Percentiles rank a stretch among this genome's conserved stretches.
Conservation (phyloP, 257 asterid species). For the Solanum paucissectum region DNA sequence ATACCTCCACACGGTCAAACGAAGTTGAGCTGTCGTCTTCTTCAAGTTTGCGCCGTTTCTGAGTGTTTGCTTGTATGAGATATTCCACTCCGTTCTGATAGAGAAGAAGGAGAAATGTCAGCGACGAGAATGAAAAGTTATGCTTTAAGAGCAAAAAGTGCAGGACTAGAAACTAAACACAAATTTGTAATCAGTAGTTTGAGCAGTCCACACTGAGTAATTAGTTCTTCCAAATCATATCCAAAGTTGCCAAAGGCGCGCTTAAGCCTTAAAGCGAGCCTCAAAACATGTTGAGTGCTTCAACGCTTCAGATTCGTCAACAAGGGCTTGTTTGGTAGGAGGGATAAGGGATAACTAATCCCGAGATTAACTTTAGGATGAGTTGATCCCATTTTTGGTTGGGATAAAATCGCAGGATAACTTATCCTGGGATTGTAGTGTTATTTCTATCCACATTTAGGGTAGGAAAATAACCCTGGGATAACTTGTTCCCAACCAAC, state of each 20-base stretch:
- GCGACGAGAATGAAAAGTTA: not conserved
- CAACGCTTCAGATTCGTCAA: not conserved
- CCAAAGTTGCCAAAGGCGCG: not conserved
- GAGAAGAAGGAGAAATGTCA: conserved; percentile 1
- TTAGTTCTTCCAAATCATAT: not conserved
- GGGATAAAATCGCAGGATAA: not conserved
- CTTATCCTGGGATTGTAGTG: not conserved
- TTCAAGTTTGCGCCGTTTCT: conserved; percentile 59
- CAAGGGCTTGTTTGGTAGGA: not conserved
- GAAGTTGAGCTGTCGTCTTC: conserved; percentile 17
- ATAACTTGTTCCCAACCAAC: not conserved
- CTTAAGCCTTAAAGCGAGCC: not conserved
- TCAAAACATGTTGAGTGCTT: not conserved
- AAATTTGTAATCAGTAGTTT: not conserved
- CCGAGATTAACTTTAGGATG: not conserved
- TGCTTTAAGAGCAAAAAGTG: not conserved
- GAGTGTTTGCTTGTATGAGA: conserved; percentile 84
- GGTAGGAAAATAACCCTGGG: not conserved
- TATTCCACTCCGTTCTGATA: conserved; percentile 72
- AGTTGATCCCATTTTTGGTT: not conserved
- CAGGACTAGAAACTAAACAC: not conserved
- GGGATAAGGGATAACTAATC: not conserved
- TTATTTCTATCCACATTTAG: not conserved
- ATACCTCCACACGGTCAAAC: conserved; percentile 59
- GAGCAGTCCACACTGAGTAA: not conserved